A percentile compares a stretch with the other conserved stretches of the same genome.
These are phyloP conservation scores for Gelatoporia subvermispora DNA, from an alignment of 768 basidiomycete species.

Conservation along the genomic window DNA sequence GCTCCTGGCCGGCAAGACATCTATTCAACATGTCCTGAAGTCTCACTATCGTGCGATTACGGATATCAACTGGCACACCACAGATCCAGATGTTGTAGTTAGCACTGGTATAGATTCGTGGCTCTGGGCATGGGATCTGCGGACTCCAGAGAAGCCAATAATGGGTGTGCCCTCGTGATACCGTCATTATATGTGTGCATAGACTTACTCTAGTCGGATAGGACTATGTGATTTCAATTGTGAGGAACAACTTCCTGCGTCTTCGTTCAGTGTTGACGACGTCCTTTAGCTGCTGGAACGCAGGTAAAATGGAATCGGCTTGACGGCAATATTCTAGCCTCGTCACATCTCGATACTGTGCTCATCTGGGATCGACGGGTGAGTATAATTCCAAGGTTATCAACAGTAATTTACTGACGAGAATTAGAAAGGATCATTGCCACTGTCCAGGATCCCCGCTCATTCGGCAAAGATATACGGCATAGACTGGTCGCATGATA, in stretches of 20 bases:
- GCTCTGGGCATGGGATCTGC: constrained; percentile 92
- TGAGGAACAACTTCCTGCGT: too few species aligned
- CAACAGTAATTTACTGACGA: not conserved
- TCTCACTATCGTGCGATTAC: constrained; percentile 95
- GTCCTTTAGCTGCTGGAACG: constrained; percentile 83
- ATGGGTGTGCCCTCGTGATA: constrained; percentile 40
- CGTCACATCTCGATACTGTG: constrained; percentile 82
- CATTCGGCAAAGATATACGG: constrained; percentile 95
- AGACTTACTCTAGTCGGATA: constrained; percentile 6
- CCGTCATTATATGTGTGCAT: not conserved
- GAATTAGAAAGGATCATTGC: constrained; percentile 80
- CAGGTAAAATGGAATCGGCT: constrained; percentile 97
- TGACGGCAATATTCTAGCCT: constrained; percentile 83
- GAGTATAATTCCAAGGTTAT: constrained; percentile 18
- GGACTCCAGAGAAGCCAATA: constrained; percentile 50
- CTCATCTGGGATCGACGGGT: constrained; percentile 94
- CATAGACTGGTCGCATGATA: constrained; percentile 88
- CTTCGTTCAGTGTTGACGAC: too few species aligned
- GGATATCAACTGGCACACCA: constrained; percentile 96
- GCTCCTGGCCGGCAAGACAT: constrained; percentile 62
- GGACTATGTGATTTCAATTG: constrained; percentile 59
- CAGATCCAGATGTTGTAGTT: constrained; percentile 77
- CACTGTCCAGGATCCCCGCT: constrained; percentile 67
- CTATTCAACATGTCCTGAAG: constrained; percentile 79
- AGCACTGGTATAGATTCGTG: constrained; percentile 94